These are phyloP conservation scores for Phytophthora crassamura DNA, from an alignment of 352 stramenopile species.

Conservation along the genomic window DNA sequence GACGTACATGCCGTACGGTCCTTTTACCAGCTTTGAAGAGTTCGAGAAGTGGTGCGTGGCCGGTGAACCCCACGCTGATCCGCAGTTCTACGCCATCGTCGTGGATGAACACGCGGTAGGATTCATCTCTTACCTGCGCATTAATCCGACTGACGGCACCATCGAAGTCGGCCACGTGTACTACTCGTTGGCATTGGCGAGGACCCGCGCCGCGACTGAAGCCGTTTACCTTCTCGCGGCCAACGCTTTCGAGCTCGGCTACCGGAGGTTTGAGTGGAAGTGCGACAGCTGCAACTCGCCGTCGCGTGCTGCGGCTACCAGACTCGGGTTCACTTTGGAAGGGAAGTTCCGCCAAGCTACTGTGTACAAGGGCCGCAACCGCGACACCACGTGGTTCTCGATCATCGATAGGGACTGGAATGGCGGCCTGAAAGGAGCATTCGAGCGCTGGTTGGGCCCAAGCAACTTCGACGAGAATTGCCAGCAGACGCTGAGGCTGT, in stretches of 20 bases:
- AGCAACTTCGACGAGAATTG: constrained; percentile 26
- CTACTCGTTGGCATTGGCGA: constrained; percentile 13
- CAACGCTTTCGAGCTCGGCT: constrained; percentile 25
- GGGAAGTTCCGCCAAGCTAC: constrained; percentile 23
- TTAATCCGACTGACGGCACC: constrained; percentile 15
- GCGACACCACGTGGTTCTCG: constrained; percentile 31
- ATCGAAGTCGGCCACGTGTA: constrained; percentile 32
- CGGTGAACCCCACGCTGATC: neutral
- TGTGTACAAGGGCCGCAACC: constrained; percentile 17
- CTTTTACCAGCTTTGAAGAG: constrained; percentile 8
- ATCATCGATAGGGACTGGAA: constrained; percentile 29
- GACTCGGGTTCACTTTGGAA: constrained; percentile 27
- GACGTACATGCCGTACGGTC: constrained; percentile 25
- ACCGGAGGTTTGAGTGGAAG: constrained; percentile 28
- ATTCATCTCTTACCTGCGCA: constrained; percentile 14
- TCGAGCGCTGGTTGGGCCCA: constrained; percentile 19
- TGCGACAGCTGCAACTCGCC: constrained; percentile 20
- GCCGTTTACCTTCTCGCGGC: constrained; percentile 17
- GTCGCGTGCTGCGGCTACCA: constrained; percentile 11
- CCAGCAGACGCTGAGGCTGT: constrained; percentile 23
- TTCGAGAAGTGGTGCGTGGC: constrained; percentile 18
- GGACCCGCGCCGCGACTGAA: constrained; percentile 24
- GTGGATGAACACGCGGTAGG: constrained; percentile 17
- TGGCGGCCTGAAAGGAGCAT: constrained; percentile 12
- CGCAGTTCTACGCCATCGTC: constrained; percentile 30